A percentile compares a stretch with the other conserved stretches of the same genome.
Conservation (phyloP, 2,329 filamentous ascomycete species). For the Remersonia thermophila region DNA sequence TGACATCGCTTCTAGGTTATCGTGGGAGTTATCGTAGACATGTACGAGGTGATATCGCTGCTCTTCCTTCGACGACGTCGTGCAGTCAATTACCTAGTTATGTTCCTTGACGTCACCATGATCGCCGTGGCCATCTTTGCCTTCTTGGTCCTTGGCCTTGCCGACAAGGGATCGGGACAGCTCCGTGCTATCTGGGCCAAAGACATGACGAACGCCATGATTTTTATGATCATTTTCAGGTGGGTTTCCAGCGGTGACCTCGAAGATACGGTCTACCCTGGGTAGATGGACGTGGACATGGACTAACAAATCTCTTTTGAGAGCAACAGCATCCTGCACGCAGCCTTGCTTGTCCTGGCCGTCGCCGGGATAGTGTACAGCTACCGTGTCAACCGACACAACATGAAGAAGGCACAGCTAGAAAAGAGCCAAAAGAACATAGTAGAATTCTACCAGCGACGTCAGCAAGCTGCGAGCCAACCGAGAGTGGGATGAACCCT, state of each 20-base stretch:
- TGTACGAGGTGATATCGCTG: conserved; percentile 13
- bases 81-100: conserved; percentile 12
- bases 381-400: too few relatives aligned
- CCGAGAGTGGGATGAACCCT: not conserved
- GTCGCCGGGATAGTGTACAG: too few relatives aligned
- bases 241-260: conserved; percentile 1
- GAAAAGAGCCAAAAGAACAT: too few relatives aligned
- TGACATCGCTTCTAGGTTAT: conserved; percentile 6
- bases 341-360: too few relatives aligned
- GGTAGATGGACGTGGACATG: not conserved
- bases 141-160: conserved; percentile 12
- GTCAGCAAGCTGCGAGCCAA: not conserved
- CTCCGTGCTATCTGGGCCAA: conserved; percentile 5
- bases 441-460: too few relatives aligned
- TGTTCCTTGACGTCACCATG: conserved; percentile 11
- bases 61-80: conserved; percentile 8
- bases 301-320: not conserved
- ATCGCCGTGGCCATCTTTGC: conserved; percentile 12
- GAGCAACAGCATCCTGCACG: not conserved
- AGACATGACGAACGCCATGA: conserved; percentile 15
- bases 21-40: conserved; percentile 7
- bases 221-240: conserved; percentile 16
- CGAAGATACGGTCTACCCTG: not conserved
- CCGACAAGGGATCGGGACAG: conserved; percentile 6
- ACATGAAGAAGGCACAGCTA: too few relatives aligned